These are phyloP conservation scores for Fusarium pseudograminearum DNA, from an alignment of 2,329 filamentous ascomycete genomes.

Conservation along the genomic window DNA sequence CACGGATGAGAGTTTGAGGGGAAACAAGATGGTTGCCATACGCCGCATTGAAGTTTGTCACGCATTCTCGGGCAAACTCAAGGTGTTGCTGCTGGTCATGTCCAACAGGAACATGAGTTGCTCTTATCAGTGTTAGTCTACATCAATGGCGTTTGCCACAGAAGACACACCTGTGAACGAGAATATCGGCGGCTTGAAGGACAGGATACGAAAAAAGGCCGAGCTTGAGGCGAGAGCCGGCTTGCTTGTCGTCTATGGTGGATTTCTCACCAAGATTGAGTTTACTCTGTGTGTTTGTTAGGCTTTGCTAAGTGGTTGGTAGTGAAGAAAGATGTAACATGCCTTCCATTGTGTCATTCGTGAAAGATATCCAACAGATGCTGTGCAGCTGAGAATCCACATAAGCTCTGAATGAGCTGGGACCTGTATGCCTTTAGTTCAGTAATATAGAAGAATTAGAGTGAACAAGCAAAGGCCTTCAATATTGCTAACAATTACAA, in stretches of 20 bases:
- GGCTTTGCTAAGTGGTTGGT: neutral
- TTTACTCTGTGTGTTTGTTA: slow-evolving; percentile 70
- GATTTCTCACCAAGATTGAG: slow-evolving; percentile 71
- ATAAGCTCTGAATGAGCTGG: slow-evolving; percentile 88
- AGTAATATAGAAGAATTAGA: neutral
- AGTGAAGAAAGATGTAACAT: neutral
- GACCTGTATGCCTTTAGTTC: slow-evolving; percentile 61
- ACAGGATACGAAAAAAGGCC: slow-evolving; percentile 97
- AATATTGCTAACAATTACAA: neutral
- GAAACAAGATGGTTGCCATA: slow-evolving; percentile 73
- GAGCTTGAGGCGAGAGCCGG: slow-evolving; percentile 76
- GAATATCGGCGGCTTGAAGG: slow-evolving; percentile 92
- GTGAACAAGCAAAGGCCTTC: neutral
- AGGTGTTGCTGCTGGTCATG: slow-evolving; percentile 95
- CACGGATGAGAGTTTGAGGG: slow-evolving; percentile 80
- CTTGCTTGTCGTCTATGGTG: slow-evolving; percentile 67
- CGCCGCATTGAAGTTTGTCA: slow-evolving; percentile 84
- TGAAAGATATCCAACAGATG: slow-evolving; percentile 91
- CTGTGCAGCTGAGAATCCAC: slow-evolving; percentile 95
- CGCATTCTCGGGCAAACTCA: slow-evolving; percentile 90
- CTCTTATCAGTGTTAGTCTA: slow-evolving; percentile 58
- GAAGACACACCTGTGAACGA: slow-evolving; percentile 76
- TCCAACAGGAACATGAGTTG: slow-evolving; percentile 96
- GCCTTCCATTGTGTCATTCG: slow-evolving; percentile 99
- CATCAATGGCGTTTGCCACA: neutral